A percentile compares a stretch with the other conserved stretches of the same genome.
Conservation (phyloP, 2,329 filamentous ascomycete genomes). For the Cryphonectria naterciae region DNA sequence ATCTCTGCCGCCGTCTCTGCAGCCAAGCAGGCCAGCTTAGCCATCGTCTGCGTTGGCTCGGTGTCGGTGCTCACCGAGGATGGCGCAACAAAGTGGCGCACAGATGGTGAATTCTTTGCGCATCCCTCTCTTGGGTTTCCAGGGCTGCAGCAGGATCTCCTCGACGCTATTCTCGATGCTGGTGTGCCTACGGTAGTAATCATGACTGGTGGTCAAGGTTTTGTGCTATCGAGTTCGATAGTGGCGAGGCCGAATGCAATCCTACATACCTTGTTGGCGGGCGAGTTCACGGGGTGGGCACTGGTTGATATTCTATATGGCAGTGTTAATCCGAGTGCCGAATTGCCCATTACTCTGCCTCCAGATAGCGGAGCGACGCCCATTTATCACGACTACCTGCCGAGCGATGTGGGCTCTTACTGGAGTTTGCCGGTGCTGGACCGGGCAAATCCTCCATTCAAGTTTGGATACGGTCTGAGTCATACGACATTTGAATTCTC, state of each 20-base stretch:
- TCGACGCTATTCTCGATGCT: slow-evolving; percentile 39
- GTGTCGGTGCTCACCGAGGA: slow-evolving; percentile 35
- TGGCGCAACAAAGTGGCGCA: slow-evolving; percentile 38
- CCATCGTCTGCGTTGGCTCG: slow-evolving; percentile 39
- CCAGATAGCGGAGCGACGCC: slow-evolving; percentile 52
- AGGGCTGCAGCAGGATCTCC: slow-evolving; percentile 40
- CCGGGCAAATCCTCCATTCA: slow-evolving; percentile 49
- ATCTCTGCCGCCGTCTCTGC: slow-evolving; percentile 34
- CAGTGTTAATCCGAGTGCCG: slow-evolving; percentile 57
- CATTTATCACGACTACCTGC: slow-evolving; percentile 70
- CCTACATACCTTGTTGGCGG: slow-evolving; percentile 65
- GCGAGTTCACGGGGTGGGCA: slow-evolving; percentile 67
- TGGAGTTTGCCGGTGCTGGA: slow-evolving; percentile 44
- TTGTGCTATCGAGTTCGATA: slow-evolving; percentile 37
- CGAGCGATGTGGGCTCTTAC: slow-evolving; percentile 58
- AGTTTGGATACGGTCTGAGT: slow-evolving; percentile 68
- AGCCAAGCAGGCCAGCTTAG: slow-evolving; percentile 37
- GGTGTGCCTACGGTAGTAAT: slow-evolving; percentile 39
- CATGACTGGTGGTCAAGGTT: slow-evolving; percentile 39
- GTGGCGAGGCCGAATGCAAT: slow-evolving; percentile 54
- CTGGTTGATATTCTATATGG: slow-evolving; percentile 67
- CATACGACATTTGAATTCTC: slow-evolving; percentile 67
- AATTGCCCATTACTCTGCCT: slow-evolving; percentile 50
- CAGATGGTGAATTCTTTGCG: slow-evolving; percentile 40
- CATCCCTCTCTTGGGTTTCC: slow-evolving; percentile 40